Conservation (phyloP, 345 rosid species). For the Toxicodendron radicans region DNA sequence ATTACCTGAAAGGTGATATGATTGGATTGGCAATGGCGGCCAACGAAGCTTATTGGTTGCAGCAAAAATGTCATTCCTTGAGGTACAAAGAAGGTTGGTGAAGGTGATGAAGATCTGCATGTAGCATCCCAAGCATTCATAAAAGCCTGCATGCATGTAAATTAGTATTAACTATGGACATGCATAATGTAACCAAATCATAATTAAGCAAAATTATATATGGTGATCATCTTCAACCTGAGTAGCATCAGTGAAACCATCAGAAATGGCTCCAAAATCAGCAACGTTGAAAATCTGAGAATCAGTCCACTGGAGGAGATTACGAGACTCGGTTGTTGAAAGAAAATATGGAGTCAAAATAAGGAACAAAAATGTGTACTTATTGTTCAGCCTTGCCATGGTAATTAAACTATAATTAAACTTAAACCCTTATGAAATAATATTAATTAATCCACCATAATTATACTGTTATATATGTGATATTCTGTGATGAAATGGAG, state of each 20-base stretch:
- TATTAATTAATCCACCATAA: too few species aligned
- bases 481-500: too few species aligned
- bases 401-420: too few species aligned
- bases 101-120: constrained; percentile 24
- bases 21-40: constrained; percentile 32
- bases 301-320: background rate
- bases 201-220: too few species aligned
- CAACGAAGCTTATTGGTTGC: constrained; percentile 36
- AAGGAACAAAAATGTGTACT: background rate
- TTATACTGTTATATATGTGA: too few species aligned
- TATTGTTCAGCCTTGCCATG: background rate
- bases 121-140: constrained; percentile 37
- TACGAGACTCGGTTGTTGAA: constrained; percentile 6
- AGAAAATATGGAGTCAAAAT: constrained; percentile 9
- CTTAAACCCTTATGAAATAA: too few species aligned
- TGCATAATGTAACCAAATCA: background rate
- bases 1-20: constrained; percentile 28
- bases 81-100: constrained; percentile 27
- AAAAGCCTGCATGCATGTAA: constrained; percentile 32
- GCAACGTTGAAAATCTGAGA: constrained; percentile 24
- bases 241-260: constrained; percentile 37
- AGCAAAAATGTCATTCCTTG: constrained; percentile 29
- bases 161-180: too few species aligned
- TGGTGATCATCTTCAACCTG: constrained; percentile 19
- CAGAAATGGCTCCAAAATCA: constrained; percentile 38